Evolutionary conservation across 2,329 filamentous ascomycete species (phyloP), one percentile per base, ranked within the genome.

Genomic region (Monilinia vaccinii-corymbosi): DNA sequence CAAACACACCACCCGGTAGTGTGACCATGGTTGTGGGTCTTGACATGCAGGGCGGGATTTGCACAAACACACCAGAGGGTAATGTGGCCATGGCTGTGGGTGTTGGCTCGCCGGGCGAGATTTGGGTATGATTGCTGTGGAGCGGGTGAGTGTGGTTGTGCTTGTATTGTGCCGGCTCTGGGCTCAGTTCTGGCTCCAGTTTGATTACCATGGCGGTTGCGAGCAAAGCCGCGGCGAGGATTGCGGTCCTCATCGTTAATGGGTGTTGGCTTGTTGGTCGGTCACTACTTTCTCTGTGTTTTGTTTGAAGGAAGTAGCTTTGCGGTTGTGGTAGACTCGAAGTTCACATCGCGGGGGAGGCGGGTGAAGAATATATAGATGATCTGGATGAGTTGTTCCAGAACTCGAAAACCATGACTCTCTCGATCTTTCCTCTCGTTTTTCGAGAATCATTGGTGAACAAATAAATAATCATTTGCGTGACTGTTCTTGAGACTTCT

Each of bases 241-340:
- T 31, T 6, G 14, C 42, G 34, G 14, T 16, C 14, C 49, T 57
- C 55, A 57, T 57, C 25, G n/a, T 23, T 56, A 32, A 10, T 36
- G 23, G 18, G 23, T 21, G 16, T 28, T 40, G 7, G n/a, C 36
- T 32, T 18, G 21, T 52, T 32, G 10, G 4, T 34, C 36, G 32
- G 9, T 45, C 14, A 32, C 52, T 50, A 32, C n/a, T 23, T 51
- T 44, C 10, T 32, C 3, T 56, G 13, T 23, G 18, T 21, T 4
- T 25, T 10, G 10, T 28, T 38, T 49, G 8, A 28, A 28, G 18
- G 31, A n/a, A 9, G 32, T 57, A 21, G 44, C 6, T 36, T 57
- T 46, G 42, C 32, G 42, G 55, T 56, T 56, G 31, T 28, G 52
- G 14, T 56, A 46, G 40, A 56, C 28, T 46, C 40, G 52, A 42